These are phyloP conservation scores for Solanum aculeatissimum DNA, from an alignment of 305 asterid genomes.

Conservation along the genomic window DNA sequence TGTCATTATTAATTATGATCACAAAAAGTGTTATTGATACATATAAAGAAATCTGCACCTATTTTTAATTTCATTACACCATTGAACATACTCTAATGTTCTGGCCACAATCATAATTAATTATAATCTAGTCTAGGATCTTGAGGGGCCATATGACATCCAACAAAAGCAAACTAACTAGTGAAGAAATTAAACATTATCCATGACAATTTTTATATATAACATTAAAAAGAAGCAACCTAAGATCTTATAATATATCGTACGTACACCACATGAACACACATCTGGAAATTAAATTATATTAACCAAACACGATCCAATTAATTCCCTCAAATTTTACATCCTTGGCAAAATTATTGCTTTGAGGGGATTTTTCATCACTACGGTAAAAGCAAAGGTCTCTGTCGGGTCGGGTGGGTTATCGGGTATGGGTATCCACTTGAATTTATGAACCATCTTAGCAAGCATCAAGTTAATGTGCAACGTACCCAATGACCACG, in stretches of 20 bases:
- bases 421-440: conserved; percentile 68
- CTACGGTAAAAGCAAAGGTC: conserved; percentile 78
- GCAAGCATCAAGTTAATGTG: conserved; percentile 63
- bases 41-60: neutral
- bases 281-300: neutral
- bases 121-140: neutral
- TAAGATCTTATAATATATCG: neutral
- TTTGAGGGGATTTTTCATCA: conserved; percentile 81
- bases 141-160: neutral
- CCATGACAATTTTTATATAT: neutral
- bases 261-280: neutral
- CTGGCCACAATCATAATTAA: neutral
- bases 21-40: neutral
- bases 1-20: neutral
- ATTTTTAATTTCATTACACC: neutral
- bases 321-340: conserved; percentile 27
- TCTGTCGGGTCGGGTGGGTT: conserved; percentile 81
- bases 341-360: conserved; percentile 59
- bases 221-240: neutral
- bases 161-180: neutral
- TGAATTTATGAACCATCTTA: conserved; percentile 66
- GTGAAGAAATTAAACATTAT: neutral
- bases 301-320: neutral
- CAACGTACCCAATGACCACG: conserved; percentile 67
- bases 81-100: neutral